Conservation (phyloP, 208 protist species). For the Sergeia podlipaevii region DNA sequence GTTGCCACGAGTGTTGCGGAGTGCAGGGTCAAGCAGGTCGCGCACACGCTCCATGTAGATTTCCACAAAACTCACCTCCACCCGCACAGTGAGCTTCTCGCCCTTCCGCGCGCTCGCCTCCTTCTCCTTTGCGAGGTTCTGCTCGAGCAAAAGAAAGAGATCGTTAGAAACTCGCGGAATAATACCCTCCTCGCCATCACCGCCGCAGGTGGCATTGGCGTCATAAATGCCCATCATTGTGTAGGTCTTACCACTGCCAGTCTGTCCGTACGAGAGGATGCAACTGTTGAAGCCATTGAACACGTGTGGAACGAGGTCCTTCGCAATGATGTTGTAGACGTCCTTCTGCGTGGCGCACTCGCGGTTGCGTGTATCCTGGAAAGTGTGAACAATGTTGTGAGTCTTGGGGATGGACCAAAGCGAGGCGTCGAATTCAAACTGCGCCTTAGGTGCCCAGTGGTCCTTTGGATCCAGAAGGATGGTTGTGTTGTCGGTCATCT, state of each 20-base stretch:
- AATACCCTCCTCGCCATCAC: constrained; percentile 85
- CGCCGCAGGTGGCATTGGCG: constrained; percentile 55
- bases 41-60: constrained; percentile 97
- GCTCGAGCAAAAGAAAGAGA: constrained; percentile 72
- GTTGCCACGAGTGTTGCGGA: constrained; percentile 69
- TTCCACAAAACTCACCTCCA: constrained; percentile 96
- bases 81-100: constrained; percentile 46
- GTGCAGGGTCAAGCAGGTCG: constrained; percentile 92
- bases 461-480: constrained; percentile 86
- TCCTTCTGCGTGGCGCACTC: constrained; percentile 80
- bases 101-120: constrained; percentile 13
- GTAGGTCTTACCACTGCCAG: constrained; percentile 92
- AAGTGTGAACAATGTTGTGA: constrained; percentile 82
- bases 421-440: constrained; percentile 89
- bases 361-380: constrained; percentile 67
- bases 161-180: constrained; percentile 91
- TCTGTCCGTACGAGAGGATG: constrained; percentile 93
- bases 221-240: constrained; percentile 90
- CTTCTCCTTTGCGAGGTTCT: constrained; percentile 34
- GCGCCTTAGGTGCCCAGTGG: constrained; percentile 78
- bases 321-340: constrained; percentile 90
- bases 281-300: constrained; percentile 92
- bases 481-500: constrained; percentile 87
- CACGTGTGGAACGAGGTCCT: constrained; percentile 89
- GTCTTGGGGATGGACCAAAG: constrained; percentile 88